Evolutionary conservation across 2,329 filamentous ascomycete genomes (phyloP), one percentile per base, ranked within the genome.

Genomic region (Colletotrichum shisoi): DNA sequence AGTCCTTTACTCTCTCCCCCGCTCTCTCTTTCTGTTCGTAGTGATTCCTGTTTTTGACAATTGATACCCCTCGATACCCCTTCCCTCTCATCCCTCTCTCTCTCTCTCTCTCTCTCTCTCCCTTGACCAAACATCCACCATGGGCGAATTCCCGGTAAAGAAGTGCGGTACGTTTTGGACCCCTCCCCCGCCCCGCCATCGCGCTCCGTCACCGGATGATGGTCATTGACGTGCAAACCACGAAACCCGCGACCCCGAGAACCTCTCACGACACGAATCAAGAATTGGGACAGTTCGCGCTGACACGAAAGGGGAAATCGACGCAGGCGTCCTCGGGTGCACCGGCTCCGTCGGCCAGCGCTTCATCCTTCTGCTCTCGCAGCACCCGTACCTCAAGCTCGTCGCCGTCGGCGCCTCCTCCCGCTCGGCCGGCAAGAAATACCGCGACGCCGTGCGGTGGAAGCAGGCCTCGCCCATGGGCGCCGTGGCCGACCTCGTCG

Each of bases 311-410:
- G 19, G 7, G 19, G 31, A 34, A 9, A 34, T 8, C 27, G 6
- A 9, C 39, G 8, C 71, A 89, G 87, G 87, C 77, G 93, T 97
- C 65, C 87, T 97, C 63, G 94, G 94, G 73, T 92, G 91, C 79
- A 98, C 94, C 39, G 95, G 95, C 76, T 96, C 93, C 42, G 94
- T 98, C 15, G 94, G 94, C 73, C 93, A 97, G 81, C 89, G 95
- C 74, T 98, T 98, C 79, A 95, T 98, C 76, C 89, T 97, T 40
- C 87, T 98, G 59, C 90, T 98, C 70, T 89, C 92, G 51, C 86
- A 93, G 62, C 94, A 98, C 80, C 94, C 94, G 17, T 87, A 91
- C 78, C 91, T 98, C 74, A 88, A 88, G 70, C 89, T 98, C 65
- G 91, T 95, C 71, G 93, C 93, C 67, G 87, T 98, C 57, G 95